Percentiles rank a stretch among this genome's conserved stretches.
These are phyloP conservation scores for Acmispon strigosus DNA, from an alignment of 306 rosid genomes.

Conservation along the genomic window DNA sequence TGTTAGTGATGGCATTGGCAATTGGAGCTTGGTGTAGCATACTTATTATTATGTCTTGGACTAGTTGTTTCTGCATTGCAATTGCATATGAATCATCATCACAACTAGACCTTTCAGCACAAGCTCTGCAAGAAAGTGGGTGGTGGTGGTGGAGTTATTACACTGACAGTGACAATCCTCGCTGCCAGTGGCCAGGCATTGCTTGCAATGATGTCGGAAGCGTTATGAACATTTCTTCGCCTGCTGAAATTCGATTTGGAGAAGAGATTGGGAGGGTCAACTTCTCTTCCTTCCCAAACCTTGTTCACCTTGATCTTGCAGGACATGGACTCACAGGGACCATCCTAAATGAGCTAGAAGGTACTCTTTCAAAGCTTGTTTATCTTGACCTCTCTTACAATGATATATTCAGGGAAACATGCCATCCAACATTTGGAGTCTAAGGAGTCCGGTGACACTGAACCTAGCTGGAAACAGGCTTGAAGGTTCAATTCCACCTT, in stretches of 20 bases:
- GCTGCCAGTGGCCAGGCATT: constrained; percentile 16
- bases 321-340: not conserved
- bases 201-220: not conserved
- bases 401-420: not conserved
- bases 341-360: not conserved
- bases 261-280: not conserved
- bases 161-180: not conserved
- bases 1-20: not conserved
- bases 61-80: not conserved
- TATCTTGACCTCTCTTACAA: constrained; percentile 5
- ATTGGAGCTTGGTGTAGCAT: not conserved
- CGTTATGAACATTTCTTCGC: not conserved
- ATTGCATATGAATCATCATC: not conserved
- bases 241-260: not conserved
- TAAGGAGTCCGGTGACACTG: not conserved
- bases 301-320: not conserved
- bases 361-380: constrained; percentile 5
- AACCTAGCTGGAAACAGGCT: not conserved
- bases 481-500: not conserved
- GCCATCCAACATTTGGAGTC: not conserved
- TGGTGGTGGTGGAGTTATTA: constrained; percentile 7
- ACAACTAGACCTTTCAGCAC: not conserved
- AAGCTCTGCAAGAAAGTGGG: not conserved
- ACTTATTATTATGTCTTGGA: not conserved
- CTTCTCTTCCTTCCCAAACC: constrained; percentile 11